phyloP scores from a whole-genome alignment of 2,329 filamentous ascomycete genomes.

The Gremmenia infestans region DNA sequence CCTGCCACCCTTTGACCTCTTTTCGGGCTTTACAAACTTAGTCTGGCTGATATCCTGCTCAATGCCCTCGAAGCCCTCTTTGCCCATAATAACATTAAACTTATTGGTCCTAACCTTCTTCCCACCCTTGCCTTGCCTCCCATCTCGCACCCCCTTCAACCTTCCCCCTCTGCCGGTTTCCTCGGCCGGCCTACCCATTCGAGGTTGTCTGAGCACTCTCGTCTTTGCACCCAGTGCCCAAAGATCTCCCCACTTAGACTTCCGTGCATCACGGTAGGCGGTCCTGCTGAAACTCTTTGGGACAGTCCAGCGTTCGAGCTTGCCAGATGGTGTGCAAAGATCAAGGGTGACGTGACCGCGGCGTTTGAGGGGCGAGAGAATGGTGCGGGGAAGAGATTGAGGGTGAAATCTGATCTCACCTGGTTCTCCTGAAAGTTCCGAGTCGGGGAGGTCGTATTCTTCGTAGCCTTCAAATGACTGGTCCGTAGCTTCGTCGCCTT shows the following conservation, averaged over 20 bases:
- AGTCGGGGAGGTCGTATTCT: constrained; percentile 33
- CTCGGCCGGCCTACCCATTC: constrained; percentile 48
- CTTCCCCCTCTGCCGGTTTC: constrained; percentile 23
- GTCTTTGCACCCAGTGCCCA: constrained; percentile 96
- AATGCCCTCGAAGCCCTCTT: constrained; percentile 26
- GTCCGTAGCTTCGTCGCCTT: constrained; percentile 54
- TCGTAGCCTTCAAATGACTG: constrained; percentile 72
- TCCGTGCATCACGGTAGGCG: constrained; percentile 89
- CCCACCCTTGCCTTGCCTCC: constrained; percentile 34
- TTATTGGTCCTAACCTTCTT: constrained; percentile 40
- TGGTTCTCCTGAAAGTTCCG: constrained; percentile 12
- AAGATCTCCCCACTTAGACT: constrained; percentile 85
- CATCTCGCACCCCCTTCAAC: constrained; percentile 33
- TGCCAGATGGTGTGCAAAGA: constrained; percentile 79
- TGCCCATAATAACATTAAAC: constrained; percentile 35
- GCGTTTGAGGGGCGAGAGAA: constrained; percentile 80
- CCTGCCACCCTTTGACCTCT: constrained; percentile 33
- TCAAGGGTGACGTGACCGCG: constrained; percentile 85
- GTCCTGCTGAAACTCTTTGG: constrained; percentile 74
- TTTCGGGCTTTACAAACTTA: constrained; percentile 23
- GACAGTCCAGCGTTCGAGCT: constrained; percentile 90
- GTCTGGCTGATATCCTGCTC: constrained; percentile 22
- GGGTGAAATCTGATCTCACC: constrained; percentile 39
- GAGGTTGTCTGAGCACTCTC: constrained; percentile 55
- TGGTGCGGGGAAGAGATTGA: constrained; percentile 69